Evolutionary conservation across 257 asterid species (phyloP).

Genomic region (Solanum virginianum): DNA sequence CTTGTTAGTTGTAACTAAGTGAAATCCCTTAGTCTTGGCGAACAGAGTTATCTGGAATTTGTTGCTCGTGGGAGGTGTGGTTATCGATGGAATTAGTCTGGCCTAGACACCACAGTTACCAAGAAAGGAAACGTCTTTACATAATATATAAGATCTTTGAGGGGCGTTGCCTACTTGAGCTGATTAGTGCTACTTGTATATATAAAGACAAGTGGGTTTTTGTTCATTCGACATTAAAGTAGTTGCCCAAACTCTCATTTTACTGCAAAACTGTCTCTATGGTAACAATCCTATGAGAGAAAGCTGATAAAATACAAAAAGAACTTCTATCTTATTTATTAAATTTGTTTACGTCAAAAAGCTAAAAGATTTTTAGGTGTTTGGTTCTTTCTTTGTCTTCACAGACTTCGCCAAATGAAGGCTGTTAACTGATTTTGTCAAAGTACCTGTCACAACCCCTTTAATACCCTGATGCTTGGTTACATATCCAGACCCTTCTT

Average conservation of each 20-base stretch:
- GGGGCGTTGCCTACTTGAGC: background rate
- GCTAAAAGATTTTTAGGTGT: background rate
- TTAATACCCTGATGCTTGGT: background rate
- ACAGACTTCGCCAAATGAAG: background rate
- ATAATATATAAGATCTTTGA: background rate
- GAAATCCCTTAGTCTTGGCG: background rate
- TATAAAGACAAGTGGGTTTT: background rate
- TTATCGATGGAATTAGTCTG: background rate
- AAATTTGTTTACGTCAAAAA: background rate
- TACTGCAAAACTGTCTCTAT: background rate
- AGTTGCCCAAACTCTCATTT: background rate
- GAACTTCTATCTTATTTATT: background rate
- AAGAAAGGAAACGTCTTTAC: background rate
- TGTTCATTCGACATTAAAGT: background rate
- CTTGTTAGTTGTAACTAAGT: background rate
- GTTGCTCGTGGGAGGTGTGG: background rate
- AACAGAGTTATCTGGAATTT: background rate
- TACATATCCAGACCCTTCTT: background rate
- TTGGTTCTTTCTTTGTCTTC: background rate
- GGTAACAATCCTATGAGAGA: background rate
- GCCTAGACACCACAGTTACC: background rate
- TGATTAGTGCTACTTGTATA: background rate
- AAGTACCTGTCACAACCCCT: background rate
- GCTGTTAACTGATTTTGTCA: background rate
- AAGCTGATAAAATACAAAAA: background rate